These are phyloP conservation scores for Microdochium paspali DNA, from an alignment of 2,329 filamentous ascomycete species.

Conservation along the genomic window DNA sequence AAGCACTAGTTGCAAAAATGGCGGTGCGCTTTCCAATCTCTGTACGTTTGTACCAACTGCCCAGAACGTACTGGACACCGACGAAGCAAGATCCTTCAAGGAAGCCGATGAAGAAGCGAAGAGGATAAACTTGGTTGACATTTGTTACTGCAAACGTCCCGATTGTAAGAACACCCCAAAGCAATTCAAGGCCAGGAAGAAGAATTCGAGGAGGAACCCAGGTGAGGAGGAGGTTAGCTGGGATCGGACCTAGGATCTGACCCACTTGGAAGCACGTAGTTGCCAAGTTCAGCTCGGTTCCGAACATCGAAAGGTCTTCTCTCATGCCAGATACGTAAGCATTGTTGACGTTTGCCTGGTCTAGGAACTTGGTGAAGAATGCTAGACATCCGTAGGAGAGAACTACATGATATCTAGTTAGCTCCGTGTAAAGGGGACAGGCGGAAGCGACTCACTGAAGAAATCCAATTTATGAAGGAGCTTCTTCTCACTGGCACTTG, in stretches of 20 bases:
- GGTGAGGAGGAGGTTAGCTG: constrained; percentile 24
- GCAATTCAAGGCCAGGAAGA: constrained; percentile 22
- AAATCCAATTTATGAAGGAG: constrained; percentile 19
- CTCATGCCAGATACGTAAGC: constrained; percentile 27
- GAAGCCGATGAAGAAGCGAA: constrained; percentile 27
- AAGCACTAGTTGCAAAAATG: constrained; percentile 21
- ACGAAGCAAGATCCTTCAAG: constrained; percentile 30
- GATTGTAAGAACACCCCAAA: constrained; percentile 23
- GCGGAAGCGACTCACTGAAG: constrained; percentile 6
- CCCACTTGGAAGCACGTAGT: constrained; percentile 23
- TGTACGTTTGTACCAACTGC: constrained; percentile 30
- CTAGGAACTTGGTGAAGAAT: constrained; percentile 18
- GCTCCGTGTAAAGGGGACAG: background rate
- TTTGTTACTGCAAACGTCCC: constrained; percentile 20
- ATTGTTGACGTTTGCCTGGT: constrained; percentile 17
- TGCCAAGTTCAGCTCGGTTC: constrained; percentile 17
- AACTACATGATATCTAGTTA: constrained; percentile 1
- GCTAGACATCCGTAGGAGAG: constrained; percentile 15
- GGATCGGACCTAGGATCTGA: constrained; percentile 24
- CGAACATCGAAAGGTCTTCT: constrained; percentile 15
- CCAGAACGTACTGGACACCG: constrained; percentile 31
- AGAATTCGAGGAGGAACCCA: constrained; percentile 24
- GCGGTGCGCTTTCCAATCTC: constrained; percentile 37
- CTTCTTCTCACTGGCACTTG: constrained; percentile 13
- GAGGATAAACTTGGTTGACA: constrained; percentile 23